Percentiles rank a stretch among this genome's conserved stretches.
These are phyloP conservation scores for Pycnococcus provasolii DNA, from an alignment of 139 green algal species.

Conservation along the genomic window DNA sequence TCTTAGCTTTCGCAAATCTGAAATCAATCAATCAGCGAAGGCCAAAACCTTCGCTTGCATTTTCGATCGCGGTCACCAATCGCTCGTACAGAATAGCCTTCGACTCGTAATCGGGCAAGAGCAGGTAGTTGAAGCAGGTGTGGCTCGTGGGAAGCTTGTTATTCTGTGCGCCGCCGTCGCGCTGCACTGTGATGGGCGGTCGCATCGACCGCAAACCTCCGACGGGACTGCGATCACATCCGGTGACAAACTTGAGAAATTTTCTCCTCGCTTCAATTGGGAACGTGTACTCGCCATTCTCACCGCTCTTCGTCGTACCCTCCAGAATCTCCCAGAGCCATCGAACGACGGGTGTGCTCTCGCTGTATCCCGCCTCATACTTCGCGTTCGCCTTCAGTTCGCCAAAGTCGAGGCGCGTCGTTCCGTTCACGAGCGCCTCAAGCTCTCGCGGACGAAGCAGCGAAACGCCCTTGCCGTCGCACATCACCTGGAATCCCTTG, in stretches of 20 bases:
- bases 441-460: slow-evolving; percentile 62
- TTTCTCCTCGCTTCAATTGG: slow-evolving; percentile 13
- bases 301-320: background rate
- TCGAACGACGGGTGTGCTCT: slow-evolving; percentile 30
- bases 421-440: slow-evolving; percentile 65
- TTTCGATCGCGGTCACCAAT: slow-evolving; percentile 56
- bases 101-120: slow-evolving; percentile 63
- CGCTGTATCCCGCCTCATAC: slow-evolving; percentile 62
- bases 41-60: slow-evolving; percentile 61
- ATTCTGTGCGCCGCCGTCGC: slow-evolving; percentile 7
- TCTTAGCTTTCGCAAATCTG: background rate
- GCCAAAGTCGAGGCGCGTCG: slow-evolving; percentile 46
- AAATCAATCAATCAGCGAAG: slow-evolving; percentile 33
- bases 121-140: slow-evolving; percentile 87
- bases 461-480: slow-evolving; percentile 27
- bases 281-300: no score
- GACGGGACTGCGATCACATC: slow-evolving; percentile 31
- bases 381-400: slow-evolving; percentile 47
- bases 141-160: slow-evolving; percentile 60
- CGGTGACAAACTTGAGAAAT: slow-evolving; percentile 36
- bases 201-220: slow-evolving; percentile 27
- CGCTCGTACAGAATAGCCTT: slow-evolving; percentile 34
- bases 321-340: slow-evolving; percentile 69
- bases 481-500: slow-evolving; percentile 34
- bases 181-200: slow-evolving; percentile 26